These are phyloP conservation scores for Petunia hybrid DNA, from an alignment of 305 asterid genomes.

Conservation along the genomic window DNA sequence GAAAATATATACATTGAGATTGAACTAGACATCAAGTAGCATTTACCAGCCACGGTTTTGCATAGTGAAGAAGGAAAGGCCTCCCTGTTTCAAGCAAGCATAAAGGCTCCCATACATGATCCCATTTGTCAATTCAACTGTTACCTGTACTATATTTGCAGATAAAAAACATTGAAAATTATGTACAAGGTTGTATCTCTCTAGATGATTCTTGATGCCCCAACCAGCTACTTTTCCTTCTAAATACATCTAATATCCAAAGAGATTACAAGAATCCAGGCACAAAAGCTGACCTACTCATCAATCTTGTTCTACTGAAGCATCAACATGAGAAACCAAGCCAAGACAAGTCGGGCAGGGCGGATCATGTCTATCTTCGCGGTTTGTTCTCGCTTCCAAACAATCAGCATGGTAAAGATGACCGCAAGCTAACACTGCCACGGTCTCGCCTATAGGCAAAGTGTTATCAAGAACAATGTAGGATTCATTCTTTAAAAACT, in stretches of 20 bases:
- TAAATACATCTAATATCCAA: background rate
- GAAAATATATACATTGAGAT: conserved; percentile 2
- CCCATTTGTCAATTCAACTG: background rate
- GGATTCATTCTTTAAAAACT: conserved; percentile 66
- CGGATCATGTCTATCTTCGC: conserved; percentile 72
- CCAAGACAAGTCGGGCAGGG: conserved; percentile 59
- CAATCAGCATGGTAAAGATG: conserved; percentile 90
- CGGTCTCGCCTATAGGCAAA: conserved; percentile 60
- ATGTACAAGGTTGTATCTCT: conserved; percentile 8
- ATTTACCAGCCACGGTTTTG: background rate
- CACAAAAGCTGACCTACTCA: conserved; percentile 9
- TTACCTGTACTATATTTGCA: conserved; percentile 13
- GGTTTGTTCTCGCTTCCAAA: conserved; percentile 69
- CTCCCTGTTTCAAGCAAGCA: background rate
- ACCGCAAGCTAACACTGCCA: conserved; percentile 88
- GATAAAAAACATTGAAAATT: background rate
- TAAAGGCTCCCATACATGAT: background rate
- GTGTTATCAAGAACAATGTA: conserved; percentile 45
- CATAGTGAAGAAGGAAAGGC: background rate
- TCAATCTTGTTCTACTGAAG: conserved; percentile 21
- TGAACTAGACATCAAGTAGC: background rate
- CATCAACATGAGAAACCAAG: conserved; percentile 26
- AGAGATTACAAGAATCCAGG: conserved; percentile 24
- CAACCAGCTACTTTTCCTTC: background rate
- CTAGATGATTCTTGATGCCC: background rate